phyloP scores from a whole-genome alignment of 257 asterid species.

The Lycium barbarum region DNA sequence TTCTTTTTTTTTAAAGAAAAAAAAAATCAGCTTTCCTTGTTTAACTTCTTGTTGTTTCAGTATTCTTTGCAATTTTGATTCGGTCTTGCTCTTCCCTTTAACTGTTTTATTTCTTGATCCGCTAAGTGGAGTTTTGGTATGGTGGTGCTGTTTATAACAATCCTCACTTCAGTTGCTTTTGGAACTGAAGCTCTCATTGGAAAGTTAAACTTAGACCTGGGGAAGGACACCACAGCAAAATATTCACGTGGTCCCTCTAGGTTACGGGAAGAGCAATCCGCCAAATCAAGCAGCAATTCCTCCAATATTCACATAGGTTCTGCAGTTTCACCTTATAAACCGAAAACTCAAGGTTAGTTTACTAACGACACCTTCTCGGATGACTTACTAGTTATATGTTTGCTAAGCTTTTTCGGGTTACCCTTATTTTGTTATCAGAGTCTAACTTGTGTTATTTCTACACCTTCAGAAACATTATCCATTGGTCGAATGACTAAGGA shows the following conservation, averaged over 20 bases:
- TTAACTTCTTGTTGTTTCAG: neutral
- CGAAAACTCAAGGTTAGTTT: constrained; percentile 29
- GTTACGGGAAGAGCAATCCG: neutral
- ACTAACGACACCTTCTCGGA: neutral
- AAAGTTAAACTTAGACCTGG: constrained; percentile 34
- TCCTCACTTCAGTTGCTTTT: neutral
- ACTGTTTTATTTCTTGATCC: neutral
- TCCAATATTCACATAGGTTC: constrained; percentile 23
- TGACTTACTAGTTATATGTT: neutral
- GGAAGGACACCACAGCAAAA: constrained; percentile 10
- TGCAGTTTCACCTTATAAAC: constrained; percentile 25
- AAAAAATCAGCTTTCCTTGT: neutral
- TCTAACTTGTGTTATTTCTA: neutral
- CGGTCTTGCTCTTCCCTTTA: neutral
- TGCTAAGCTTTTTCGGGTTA: constrained; percentile 11
- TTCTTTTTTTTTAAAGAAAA: too few relatives aligned
- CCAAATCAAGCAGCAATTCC: constrained; percentile 26
- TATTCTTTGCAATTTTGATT: neutral
- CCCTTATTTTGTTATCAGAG: neutral
- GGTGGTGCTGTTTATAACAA: neutral
- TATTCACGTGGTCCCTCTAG: constrained; percentile 2
- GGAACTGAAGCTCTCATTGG: constrained; percentile 39
- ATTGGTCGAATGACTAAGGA: neutral
- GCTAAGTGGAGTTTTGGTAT: neutral
- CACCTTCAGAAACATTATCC: neutral